phyloP scores from a whole-genome alignment of 495 filamentous ascomycete genomes.

The Margaritispora aquatica region DNA sequence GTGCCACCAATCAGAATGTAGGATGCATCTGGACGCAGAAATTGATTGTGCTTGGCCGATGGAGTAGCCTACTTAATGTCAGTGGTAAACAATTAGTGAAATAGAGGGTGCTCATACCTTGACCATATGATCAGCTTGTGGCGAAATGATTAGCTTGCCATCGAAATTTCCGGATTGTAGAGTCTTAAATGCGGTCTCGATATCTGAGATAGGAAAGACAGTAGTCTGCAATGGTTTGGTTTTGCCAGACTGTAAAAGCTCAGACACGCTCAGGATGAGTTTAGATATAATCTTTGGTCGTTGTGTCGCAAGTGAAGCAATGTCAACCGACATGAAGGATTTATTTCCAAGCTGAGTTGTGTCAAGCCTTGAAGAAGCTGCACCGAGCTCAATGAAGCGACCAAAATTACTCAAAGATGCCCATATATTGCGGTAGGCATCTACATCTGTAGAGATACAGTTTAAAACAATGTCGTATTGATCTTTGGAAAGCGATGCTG shows the following conservation, averaged over 20 bases:
- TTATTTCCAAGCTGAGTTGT: conserved; percentile 27
- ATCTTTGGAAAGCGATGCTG: conserved; percentile 33
- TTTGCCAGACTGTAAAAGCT: conserved; percentile 33
- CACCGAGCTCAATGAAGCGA: conserved; percentile 35
- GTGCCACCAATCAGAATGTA: conserved; percentile 60
- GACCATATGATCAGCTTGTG: conserved; percentile 31
- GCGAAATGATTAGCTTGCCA: conserved; percentile 53
- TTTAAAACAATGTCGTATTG: conserved; percentile 55
- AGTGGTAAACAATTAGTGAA: no score
- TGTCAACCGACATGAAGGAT: conserved; percentile 43
- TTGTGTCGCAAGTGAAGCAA: conserved; percentile 34
- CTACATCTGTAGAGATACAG: conserved; percentile 38
- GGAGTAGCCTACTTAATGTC: conserved; percentile 20
- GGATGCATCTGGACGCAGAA: conserved; percentile 30
- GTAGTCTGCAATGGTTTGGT: conserved; percentile 36
- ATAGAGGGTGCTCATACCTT: no score
- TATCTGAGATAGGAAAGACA: conserved; percentile 42
- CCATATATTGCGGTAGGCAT: conserved; percentile 38
- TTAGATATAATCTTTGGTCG: conserved; percentile 30
- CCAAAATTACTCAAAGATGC: conserved; percentile 44
- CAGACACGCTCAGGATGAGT: conserved; percentile 34
- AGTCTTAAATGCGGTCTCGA: conserved; percentile 49
- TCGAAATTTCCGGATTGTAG: conserved; percentile 48
- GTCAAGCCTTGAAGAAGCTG: conserved; percentile 30
- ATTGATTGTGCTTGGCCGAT: neutral